Evolutionary conservation across 2,329 filamentous ascomycete species (phyloP).

Genomic region (Cercospora nicotianae): DNA sequence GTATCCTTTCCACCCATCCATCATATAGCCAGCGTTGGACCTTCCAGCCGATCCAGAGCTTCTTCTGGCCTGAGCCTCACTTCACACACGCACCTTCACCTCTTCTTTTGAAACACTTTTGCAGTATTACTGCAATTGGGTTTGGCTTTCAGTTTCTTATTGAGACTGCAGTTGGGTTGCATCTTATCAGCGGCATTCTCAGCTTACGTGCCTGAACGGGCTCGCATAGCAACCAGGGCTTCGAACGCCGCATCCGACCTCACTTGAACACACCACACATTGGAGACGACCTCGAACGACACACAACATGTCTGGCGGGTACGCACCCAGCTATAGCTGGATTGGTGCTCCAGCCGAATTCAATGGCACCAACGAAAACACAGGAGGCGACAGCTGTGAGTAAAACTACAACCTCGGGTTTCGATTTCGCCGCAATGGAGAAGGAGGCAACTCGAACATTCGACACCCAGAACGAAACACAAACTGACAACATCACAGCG

Average conservation of each 20-base stretch:
- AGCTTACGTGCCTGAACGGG: background rate
- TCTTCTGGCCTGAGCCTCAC: slow-evolving; percentile 8
- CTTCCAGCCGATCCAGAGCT: slow-evolving; percentile 1
- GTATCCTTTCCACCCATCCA: slow-evolving; percentile 2
- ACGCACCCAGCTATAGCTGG: slow-evolving; percentile 43
- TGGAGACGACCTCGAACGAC: background rate
- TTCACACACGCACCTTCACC: background rate
- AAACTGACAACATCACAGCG: slow-evolving; percentile 51
- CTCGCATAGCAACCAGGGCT: slow-evolving; percentile 5
- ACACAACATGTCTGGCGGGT: slow-evolving; percentile 42
- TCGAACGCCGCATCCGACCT: background rate
- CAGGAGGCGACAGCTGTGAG: slow-evolving; percentile 79
- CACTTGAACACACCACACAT: background rate
- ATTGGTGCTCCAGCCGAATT: slow-evolving; percentile 47
- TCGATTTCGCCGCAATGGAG: slow-evolving; percentile 1
- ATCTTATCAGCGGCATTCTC: background rate
- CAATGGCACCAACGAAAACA: slow-evolving; percentile 58
- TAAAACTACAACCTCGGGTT: slow-evolving; percentile 30
- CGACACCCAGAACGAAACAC: background rate
- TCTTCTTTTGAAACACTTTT: background rate
- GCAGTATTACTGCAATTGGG: background rate
- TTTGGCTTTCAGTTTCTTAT: background rate
- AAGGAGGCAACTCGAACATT: slow-evolving; percentile 7
- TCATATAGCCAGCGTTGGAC: slow-evolving; percentile 5
- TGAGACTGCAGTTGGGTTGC: background rate